Evolutionary conservation across 2,329 filamentous ascomycete genomes (phyloP), one percentile per base, ranked within the genome.

Genomic region (Trichoderma oligosporum): DNA sequence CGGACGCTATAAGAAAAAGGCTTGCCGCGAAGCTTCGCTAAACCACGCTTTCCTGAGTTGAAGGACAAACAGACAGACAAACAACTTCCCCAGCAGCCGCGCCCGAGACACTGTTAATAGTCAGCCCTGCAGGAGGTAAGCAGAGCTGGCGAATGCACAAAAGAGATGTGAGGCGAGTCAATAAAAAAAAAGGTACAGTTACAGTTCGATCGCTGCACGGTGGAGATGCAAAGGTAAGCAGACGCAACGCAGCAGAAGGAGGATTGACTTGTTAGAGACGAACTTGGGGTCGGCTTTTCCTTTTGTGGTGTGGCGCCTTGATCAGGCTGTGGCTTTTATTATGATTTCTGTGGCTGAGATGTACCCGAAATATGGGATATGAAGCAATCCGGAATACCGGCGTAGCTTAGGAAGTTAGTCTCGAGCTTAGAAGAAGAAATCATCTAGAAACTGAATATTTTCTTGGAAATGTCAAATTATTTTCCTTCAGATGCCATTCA

Each of bases 61-160:
- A 14, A 9, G 33, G 35, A 36, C 29, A 45, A 38, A 46, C 41
- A 24, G 47, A 52, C 55, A 49, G n/a, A n/a, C n/a, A n/a, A n/a
- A n/a, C n/a, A 38, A 39, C 38, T 27, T 57, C 36, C 55, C 46
- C 46, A 51, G 47, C 55, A 52, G 47, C 55, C 47, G 47, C 55
- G 27, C 47, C 55, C 39, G 33, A 38, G 46, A 41, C 36, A 36
- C 16, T 22, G 39, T 51, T 38, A 29, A 38, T 55, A 36, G 41
- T 55, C 41, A 27, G 52, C 52, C 31, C 52, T 55, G 41, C 52
- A 31, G 14, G 47, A 29, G 41, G 52, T 24, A 54, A 44, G 49
- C 39, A 54, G 49, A 44, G 49, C 49, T 35, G 49, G 39, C 39
- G 49, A 49, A 33, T 22, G 4, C n/a, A 18, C 14, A 24, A 29